Base-by-base conservation (phyloP, 1,139 yeast genomes). In the Zygoascus sp. region DNA sequence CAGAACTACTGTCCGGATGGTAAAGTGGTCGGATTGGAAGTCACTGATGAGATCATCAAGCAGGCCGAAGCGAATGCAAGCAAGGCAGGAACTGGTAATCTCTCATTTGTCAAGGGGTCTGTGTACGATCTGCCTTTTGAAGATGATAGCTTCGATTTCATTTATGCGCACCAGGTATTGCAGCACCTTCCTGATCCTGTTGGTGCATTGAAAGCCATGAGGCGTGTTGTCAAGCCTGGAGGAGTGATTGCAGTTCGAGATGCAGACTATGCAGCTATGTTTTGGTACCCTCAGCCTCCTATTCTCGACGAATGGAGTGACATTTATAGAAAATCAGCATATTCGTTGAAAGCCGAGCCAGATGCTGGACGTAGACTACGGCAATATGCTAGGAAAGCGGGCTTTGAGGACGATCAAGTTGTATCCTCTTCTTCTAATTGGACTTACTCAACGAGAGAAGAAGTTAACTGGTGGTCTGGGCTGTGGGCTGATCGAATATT, bases 151-250 rank as follows among this genome's bases (percentile, higher is more conserved):
- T 72, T 72, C 53, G 76, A 72, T 48, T 53, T 72, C 15, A 72
- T 70, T 2, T 64, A 61, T 55, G 62, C 69, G 16, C 74, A 68
- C 50, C 75, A 71, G 51, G 74, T 71, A 2, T 49, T 71, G 11
- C 59, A 70, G 35, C 75, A 72, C 48, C 56, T 71, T 42, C 57
- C 58, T 19, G 67, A 68, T 42, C 73, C 72, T 1, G 59, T 63
- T 2, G 46, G 47, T 34, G 64, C 62, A 11, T 37, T 61, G 35
- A 49, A 51, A 35, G 64, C 60, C 36, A 52, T 61, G 60, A 48
- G 38, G 10, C 51, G 64, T 22, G 64, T 60, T 8, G 50, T 53
- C 23, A 61, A 60, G 49, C 56, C 55, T 17, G 59, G 59, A 3
- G 62, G 63, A 5, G 15, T 49, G 25, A 57, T 63, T 0, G 68